Percentiles rank a stretch among this genome's conserved stretches.
These are phyloP conservation scores for Cenococcum geophilum DNA, from an alignment of 495 filamentous ascomycete species.

Conservation along the genomic window DNA sequence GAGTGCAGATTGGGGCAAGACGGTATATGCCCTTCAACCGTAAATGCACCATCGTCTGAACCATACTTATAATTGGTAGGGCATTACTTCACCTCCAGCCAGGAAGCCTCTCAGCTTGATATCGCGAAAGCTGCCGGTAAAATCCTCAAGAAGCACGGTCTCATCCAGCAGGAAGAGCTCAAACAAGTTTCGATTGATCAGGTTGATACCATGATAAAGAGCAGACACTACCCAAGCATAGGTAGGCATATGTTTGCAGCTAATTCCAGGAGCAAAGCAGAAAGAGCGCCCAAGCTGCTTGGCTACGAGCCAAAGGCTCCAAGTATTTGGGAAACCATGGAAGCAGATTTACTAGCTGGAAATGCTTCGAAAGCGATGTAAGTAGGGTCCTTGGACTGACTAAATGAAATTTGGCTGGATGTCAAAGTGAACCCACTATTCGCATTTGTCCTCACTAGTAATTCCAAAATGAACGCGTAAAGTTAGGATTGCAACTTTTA, in stretches of 20 bases:
- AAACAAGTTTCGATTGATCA: conserved; percentile 3
- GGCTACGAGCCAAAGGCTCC: conserved; percentile 16
- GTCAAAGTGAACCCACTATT: background rate
- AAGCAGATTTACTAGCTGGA: conserved; percentile 13
- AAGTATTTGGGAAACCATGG: conserved; percentile 17
- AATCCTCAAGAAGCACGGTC: conserved; percentile 10
- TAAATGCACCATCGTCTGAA: background rate
- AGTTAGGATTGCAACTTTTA: no score
- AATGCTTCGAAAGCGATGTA: no score
- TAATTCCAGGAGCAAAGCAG: conserved; percentile 18
- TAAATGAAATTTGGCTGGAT: background rate
- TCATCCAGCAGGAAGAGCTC: conserved; percentile 11
- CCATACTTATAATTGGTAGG: conserved; percentile 7
- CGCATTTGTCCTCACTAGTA: background rate
- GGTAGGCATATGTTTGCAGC: conserved; percentile 19
- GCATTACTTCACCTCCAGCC: conserved; percentile 22
- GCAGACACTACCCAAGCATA: background rate
- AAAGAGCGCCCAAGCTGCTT: conserved; percentile 13
- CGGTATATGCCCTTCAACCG: conserved; percentile 6
- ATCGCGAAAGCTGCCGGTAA: conserved; percentile 12
- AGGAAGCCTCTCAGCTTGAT: conserved; percentile 21
- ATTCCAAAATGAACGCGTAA: no score
- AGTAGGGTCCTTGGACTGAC: no score
- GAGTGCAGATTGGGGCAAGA: conserved; percentile 16
- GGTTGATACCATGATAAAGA: conserved; percentile 12